These are phyloP conservation scores for Xylaria sp. DNA, from an alignment of 2,329 filamentous ascomycete species.

Conservation along the genomic window DNA sequence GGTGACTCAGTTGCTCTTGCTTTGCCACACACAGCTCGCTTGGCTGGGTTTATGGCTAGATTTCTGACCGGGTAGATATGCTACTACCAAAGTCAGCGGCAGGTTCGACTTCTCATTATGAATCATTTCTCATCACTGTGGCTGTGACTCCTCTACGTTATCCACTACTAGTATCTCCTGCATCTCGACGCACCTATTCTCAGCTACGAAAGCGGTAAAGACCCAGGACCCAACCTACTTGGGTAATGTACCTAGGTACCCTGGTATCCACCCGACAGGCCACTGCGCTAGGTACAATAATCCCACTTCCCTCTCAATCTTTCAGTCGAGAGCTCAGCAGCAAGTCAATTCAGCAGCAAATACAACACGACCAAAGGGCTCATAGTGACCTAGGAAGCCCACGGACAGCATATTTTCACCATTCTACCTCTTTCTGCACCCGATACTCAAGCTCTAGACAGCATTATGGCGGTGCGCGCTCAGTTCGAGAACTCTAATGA, in stretches of 20 bases:
- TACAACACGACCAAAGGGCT: not conserved
- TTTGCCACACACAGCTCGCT: constrained; percentile 24
- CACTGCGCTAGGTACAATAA: constrained; percentile 30
- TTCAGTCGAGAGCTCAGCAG: constrained; percentile 13
- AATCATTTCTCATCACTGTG: constrained; percentile 36
- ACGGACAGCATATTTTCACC: constrained; percentile 17
- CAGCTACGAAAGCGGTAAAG: not conserved
- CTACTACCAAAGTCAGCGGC: not conserved
- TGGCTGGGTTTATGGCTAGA: not conserved
- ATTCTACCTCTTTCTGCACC: constrained; percentile 38
- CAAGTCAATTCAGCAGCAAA: constrained; percentile 11
- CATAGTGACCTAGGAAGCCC: not conserved
- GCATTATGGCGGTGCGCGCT: constrained; percentile 73
- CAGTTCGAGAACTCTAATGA: constrained; percentile 94
- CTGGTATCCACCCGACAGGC: constrained; percentile 12
- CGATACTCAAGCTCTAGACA: constrained; percentile 40
- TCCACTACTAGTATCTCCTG: too few relatives aligned
- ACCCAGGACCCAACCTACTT: not conserved
- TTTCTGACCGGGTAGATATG: too few relatives aligned
- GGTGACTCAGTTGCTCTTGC: constrained; percentile 32
- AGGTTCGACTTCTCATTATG: constrained; percentile 17
- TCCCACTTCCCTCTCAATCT: constrained; percentile 31
- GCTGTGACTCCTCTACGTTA: constrained; percentile 19
- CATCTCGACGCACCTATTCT: too few relatives aligned
- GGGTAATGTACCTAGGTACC: constrained; percentile 1